Percentiles rank a stretch among this genome's conserved stretches.
phyloP scores from a whole-genome alignment of 352 stramenopile species.

The Phytophthora hibernalis region DNA sequence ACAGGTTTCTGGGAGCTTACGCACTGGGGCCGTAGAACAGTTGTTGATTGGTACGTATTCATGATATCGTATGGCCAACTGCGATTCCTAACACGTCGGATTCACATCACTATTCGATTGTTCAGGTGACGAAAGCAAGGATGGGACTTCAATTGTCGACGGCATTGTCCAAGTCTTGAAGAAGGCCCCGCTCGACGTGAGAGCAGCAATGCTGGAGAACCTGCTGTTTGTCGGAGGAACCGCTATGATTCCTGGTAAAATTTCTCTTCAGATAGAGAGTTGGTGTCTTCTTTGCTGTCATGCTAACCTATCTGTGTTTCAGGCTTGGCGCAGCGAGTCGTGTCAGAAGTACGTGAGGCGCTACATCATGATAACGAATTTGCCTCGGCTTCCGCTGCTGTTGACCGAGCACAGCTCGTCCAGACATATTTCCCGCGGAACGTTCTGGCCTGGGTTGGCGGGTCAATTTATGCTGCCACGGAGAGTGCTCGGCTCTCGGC shows the following conservation, averaged over 20 bases:
- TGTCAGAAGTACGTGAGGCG: constrained; percentile 50
- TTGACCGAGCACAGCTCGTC: constrained; percentile 50
- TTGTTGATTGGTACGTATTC: constrained; percentile 49
- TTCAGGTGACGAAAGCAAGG: constrained; percentile 41
- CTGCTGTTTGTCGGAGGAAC: constrained; percentile 78
- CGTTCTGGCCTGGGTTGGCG: constrained; percentile 80
- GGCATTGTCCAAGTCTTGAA: constrained; percentile 62
- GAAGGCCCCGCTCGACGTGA: constrained; percentile 71
- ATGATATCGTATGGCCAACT: background rate
- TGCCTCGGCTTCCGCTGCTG: constrained; percentile 36
- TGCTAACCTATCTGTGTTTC: constrained; percentile 7
- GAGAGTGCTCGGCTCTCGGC: constrained; percentile 47
- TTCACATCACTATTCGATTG: background rate
- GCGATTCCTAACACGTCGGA: background rate
- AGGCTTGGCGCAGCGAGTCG: constrained; percentile 66
- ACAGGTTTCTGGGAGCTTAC: constrained; percentile 52
- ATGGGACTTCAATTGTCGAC: constrained; percentile 61
- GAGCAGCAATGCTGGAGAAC: constrained; percentile 71
- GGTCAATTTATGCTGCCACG: constrained; percentile 77
- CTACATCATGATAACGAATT: constrained; percentile 53
- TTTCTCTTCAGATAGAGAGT: background rate
- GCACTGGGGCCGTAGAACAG: constrained; percentile 52
- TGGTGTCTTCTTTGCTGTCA: background rate
- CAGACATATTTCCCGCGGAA: constrained; percentile 72
- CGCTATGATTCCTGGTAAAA: constrained; percentile 77